Conservation (phyloP, 73 alveolate genomes). For the Paramecium sonneborni region DNA sequence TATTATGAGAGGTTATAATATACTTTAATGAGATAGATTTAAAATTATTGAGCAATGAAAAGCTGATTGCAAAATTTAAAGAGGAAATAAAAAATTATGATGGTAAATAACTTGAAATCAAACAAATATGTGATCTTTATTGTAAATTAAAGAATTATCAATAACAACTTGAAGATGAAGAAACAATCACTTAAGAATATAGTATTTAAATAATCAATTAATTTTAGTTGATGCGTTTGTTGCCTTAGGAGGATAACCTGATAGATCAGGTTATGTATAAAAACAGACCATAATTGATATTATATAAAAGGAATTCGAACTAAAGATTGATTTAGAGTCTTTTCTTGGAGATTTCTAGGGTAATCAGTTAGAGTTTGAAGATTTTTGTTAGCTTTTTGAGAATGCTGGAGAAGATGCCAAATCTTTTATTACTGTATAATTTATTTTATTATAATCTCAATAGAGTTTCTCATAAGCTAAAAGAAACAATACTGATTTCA, state of each 20-base stretch:
- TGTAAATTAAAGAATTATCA: slow-evolving; percentile 17
- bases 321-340: slow-evolving; percentile 74
- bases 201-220: neutral
- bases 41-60: neutral
- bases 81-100: slow-evolving; percentile 7
- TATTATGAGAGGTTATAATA: slow-evolving; percentile 51
- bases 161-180: slow-evolving; percentile 19
- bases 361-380: slow-evolving; percentile 15
- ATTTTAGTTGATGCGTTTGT: slow-evolving; percentile 74
- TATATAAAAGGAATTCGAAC: slow-evolving; percentile 70
- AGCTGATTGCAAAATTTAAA: slow-evolving; percentile 33
- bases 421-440: slow-evolving; percentile 42
- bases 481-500: slow-evolving; percentile 26
- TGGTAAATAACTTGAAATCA: neutral
- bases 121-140: neutral
- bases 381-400: slow-evolving; percentile 7
- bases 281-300: slow-evolving; percentile 67
- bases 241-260: slow-evolving; percentile 75
- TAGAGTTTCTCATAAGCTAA: slow-evolving; percentile 43
- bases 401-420: slow-evolving; percentile 48
- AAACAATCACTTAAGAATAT: neutral
- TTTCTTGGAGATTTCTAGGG: slow-evolving; percentile 74
- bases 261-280: slow-evolving; percentile 68
- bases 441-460: neutral
- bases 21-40: neutral